Conservation (phyloP, 2,329 filamentous ascomycete genomes). For the Fusarium nodosum region DNA sequence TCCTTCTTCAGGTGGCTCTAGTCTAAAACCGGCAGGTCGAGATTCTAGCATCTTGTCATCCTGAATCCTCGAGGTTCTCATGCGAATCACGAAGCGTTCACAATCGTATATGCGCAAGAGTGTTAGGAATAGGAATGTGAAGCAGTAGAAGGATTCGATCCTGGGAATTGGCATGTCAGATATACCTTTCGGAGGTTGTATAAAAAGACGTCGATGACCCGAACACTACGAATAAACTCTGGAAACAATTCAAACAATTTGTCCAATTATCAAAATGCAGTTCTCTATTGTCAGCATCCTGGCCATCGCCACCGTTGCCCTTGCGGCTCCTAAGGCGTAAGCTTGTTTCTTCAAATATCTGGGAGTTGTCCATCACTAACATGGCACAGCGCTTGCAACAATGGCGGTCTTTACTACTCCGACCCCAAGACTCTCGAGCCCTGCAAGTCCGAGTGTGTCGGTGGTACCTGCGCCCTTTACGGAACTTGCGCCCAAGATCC, state of each 20-base stretch:
- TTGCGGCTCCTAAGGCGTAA: constrained; percentile 27
- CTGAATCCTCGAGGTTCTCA: background rate
- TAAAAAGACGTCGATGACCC: constrained; percentile 4
- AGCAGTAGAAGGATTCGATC: constrained; percentile 17
- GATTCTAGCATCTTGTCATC: background rate
- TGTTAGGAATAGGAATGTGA: constrained; percentile 23
- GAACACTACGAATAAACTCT: rapidly evolving
- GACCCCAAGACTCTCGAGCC: constrained; percentile 32
- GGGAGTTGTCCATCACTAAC: background rate
- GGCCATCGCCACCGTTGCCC: constrained; percentile 8
- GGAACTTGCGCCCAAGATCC: background rate
- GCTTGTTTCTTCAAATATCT: background rate
- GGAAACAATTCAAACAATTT: background rate
- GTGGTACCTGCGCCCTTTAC: constrained; percentile 11
- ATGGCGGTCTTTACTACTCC: constrained; percentile 17
- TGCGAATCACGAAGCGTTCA: background rate
- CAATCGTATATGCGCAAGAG: background rate
- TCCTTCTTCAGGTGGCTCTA: constrained; percentile 12
- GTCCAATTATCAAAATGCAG: constrained; percentile 4
- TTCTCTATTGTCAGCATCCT: constrained; percentile 19
- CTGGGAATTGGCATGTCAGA: background rate
- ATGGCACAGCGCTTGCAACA: constrained; percentile 2
- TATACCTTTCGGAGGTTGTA: background rate
- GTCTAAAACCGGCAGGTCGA: constrained; percentile 14
- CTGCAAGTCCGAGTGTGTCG: constrained; percentile 19